Evolutionary conservation across 2,329 filamentous ascomycete genomes (phyloP), one percentile per base, ranked within the genome.

Genomic region (Calonectria pauciramosa): DNA sequence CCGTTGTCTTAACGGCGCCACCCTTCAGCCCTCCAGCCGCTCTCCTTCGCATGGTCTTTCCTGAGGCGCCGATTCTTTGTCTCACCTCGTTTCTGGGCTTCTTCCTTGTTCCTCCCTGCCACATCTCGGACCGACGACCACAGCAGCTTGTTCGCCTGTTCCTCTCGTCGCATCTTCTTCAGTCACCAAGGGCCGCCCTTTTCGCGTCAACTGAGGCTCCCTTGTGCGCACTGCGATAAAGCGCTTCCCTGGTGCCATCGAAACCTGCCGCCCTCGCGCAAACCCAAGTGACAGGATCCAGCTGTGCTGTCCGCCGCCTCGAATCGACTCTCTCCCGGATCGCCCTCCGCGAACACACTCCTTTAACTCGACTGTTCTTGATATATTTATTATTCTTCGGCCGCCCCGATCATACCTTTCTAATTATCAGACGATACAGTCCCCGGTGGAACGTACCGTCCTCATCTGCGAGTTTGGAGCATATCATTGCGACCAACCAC

Each of bases 11-110:
- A 76, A 81, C 78, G 80, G 78, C 75, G 78, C 76, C 76, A 81
- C 73, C 56, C 70, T 71, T 68, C 72, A 78, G 75, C 73, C 75
- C 74, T 76, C 75, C 79, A 78, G 75, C 80, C 80, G 75, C 78
- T 77, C 74, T 74, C 63, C 76, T 78, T 77, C 71, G 76, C 74
- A 74, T 79, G 71, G 64, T 77, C 80, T 72, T 81, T 79, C 68
- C 73, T 73, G 79, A 82, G 80, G 71, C 80, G 78, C 77, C 80
- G 77, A 78, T 79, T 82, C 76, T 80, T 82, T 83, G 81, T 83
- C 82, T 82, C 81, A 82, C 78, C 75, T 79, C 77, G 70, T 71
- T 73, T 75, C 74, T 78, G 76, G 78, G 75, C 74, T 76, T 76
- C 75, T 77, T 77, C 73, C 79, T 80, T 78, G 67, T 75, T 78